phyloP scores from a whole-genome alignment of 1,139 yeast genomes.

The Saccharomyces hybrid region DNA sequence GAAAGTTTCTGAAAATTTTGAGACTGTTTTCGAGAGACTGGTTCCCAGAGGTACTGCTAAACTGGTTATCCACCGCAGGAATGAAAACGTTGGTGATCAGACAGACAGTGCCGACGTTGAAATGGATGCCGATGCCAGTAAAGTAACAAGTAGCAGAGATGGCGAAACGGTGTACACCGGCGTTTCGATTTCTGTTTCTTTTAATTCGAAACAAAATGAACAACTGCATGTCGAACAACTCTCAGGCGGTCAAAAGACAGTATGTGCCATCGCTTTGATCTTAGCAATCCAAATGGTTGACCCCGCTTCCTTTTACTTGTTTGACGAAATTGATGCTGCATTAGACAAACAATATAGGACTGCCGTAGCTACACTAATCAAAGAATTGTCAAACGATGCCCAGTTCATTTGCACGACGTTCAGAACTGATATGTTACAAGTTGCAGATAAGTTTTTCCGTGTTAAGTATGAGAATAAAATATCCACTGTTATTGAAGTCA shows the following conservation, averaged over 20 bases:
- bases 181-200: slow-evolving; percentile 81
- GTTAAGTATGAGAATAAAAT: slow-evolving; percentile 80
- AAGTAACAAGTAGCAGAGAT: neutral
- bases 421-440: slow-evolving; percentile 84
- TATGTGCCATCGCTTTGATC: slow-evolving; percentile 89
- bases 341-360: slow-evolving; percentile 87
- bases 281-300: slow-evolving; percentile 91
- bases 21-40: slow-evolving; percentile 64
- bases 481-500: slow-evolving; percentile 67
- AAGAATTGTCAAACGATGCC: slow-evolving; percentile 54
- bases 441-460: slow-evolving; percentile 82
- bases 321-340: slow-evolving; percentile 95
- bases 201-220: slow-evolving; percentile 80
- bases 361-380: slow-evolving; percentile 74
- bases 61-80: slow-evolving; percentile 48
- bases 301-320: slow-evolving; percentile 93
- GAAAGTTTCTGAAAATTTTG: slow-evolving; percentile 67
- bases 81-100: slow-evolving; percentile 11
- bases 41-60: slow-evolving; percentile 82
- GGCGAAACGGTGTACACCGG: slow-evolving; percentile 65
- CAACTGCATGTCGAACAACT: slow-evolving; percentile 85
- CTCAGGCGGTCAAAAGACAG: slow-evolving; percentile 93
- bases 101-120: no score
- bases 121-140: slow-evolving; percentile 23
- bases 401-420: slow-evolving; percentile 96